Conservation (phyloP, 768 basidiomycete species). For the Collybia sordida region DNA sequence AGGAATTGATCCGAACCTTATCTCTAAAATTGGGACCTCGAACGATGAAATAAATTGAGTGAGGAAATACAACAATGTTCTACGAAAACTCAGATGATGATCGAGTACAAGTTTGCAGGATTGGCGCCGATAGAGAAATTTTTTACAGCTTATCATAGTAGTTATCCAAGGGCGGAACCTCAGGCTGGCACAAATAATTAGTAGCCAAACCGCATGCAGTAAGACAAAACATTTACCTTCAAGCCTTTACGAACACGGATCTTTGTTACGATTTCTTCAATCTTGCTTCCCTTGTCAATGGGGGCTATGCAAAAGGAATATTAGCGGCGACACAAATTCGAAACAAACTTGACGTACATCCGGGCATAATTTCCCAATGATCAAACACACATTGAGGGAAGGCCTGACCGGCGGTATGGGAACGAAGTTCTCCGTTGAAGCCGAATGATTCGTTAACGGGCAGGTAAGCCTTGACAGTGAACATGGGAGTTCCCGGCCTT, state of each 20-base stretch:
- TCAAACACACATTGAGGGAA: constrained; percentile 97
- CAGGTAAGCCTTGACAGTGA: constrained; percentile 97
- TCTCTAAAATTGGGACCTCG: too few species aligned
- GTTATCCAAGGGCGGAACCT: constrained; percentile 81
- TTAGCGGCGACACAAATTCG: constrained; percentile 1
- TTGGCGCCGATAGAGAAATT: neutral
- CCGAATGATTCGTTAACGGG: constrained; percentile 94
- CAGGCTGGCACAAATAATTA: constrained; percentile 51
- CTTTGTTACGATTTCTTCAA: constrained; percentile 76
- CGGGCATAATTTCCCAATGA: constrained; percentile 87
- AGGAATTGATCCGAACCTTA: too few species aligned
- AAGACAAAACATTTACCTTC: constrained; percentile 53
- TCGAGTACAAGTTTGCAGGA: constrained; percentile 2
- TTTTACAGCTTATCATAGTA: constrained; percentile 94
- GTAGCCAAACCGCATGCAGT: neutral
- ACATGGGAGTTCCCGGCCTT: constrained; percentile 96
- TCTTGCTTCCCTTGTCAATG: constrained; percentile 88
- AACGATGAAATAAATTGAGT: neutral
- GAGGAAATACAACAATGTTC: neutral
- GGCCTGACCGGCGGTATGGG: constrained; percentile 92
- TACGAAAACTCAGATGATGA: neutral
- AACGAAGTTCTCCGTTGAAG: constrained; percentile 95
- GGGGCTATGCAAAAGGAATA: constrained; percentile 47
- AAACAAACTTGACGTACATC: constrained; percentile 50
- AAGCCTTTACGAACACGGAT: constrained; percentile 96